phyloP scores from a whole-genome alignment of 2,329 filamentous ascomycete genomes.

The Aspergillus hortae region DNA sequence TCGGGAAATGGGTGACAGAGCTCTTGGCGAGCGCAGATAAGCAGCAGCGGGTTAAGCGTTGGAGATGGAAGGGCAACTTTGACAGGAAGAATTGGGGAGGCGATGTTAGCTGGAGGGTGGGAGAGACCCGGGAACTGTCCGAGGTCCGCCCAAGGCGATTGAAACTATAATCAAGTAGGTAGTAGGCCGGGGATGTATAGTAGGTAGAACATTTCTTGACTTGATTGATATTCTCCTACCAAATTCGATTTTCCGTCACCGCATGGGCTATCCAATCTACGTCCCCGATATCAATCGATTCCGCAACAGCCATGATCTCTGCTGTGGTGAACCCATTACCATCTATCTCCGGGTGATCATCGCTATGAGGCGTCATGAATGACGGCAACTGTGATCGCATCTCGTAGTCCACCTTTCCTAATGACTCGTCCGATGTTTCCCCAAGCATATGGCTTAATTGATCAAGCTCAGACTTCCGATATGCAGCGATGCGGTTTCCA shows the following conservation, averaged over 20 bases:
- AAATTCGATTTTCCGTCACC: slow-evolving; percentile 45
- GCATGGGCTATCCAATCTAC: slow-evolving; percentile 49
- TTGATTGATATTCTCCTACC: slow-evolving; percentile 19
- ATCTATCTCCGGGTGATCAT: slow-evolving; percentile 17
- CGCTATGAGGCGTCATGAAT: not conserved
- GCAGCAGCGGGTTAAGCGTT: slow-evolving; percentile 44
- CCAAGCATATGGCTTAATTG: slow-evolving; percentile 35
- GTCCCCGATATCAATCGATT: slow-evolving; percentile 45
- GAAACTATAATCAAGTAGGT: slow-evolving; percentile 16
- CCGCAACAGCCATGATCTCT: slow-evolving; percentile 48
- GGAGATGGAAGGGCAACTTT: slow-evolving; percentile 51
- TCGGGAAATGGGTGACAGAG: slow-evolving; percentile 54
- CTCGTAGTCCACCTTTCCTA: too few species aligned
- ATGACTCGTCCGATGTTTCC: not conserved
- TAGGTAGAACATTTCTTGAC: not conserved
- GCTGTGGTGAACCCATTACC: slow-evolving; percentile 40
- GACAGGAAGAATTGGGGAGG: slow-evolving; percentile 37
- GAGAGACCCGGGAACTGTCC: slow-evolving; percentile 28
- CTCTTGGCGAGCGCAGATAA: slow-evolving; percentile 41
- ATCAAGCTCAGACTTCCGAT: slow-evolving; percentile 45
- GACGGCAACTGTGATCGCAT: not conserved
- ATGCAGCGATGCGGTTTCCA: slow-evolving; percentile 47
- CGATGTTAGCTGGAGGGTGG: slow-evolving; percentile 49
- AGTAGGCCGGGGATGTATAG: not conserved
- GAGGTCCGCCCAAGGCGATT: slow-evolving; percentile 16